These are phyloP conservation scores for Carpinus fangiana DNA, from an alignment of 306 rosid genomes.

Conservation along the genomic window DNA sequence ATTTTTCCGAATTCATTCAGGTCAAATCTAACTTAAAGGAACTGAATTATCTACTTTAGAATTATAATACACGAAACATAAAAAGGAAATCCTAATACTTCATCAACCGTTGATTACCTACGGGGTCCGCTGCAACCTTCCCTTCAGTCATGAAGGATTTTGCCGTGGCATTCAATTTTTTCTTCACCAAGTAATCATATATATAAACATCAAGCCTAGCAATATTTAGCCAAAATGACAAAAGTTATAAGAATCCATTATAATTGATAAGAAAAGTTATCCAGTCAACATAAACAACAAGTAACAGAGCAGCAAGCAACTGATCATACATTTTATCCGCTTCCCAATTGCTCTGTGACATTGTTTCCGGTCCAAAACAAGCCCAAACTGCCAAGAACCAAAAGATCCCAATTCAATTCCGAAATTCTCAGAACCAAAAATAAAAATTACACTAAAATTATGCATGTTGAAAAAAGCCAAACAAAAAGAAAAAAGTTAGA, in stretches of 20 bases:
- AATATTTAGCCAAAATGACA: conserved; percentile 12
- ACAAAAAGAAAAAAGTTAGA: conserved; percentile 13
- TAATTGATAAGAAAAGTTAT: not conserved
- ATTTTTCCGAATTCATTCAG: not conserved
- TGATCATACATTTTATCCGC: conserved; percentile 86
- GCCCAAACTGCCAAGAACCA: conserved; percentile 35
- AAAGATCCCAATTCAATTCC: conserved; percentile 21
- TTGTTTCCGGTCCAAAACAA: conserved; percentile 32
- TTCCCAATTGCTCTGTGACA: conserved; percentile 98
- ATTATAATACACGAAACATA: not conserved
- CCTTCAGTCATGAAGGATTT: conserved; percentile 95
- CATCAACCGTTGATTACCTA: conserved; percentile 55
- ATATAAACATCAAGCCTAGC: conserved; percentile 95
- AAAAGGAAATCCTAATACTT: not conserved
- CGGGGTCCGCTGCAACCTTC: conserved; percentile 93
- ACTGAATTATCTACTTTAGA: not conserved
- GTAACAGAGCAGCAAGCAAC: not conserved
- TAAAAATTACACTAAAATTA: not conserved
- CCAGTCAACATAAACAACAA: not conserved
- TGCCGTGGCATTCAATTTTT: conserved; percentile 85
- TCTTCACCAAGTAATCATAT: conserved; percentile 91
- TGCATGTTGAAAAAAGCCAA: not conserved
- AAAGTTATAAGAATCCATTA: not conserved
- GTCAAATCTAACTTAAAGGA: not conserved
- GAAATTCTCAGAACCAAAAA: not conserved